Evolutionary conservation across 176 grass and related monocot genomes (phyloP).

Genomic region (Ampelocalamus luodianensis): DNA sequence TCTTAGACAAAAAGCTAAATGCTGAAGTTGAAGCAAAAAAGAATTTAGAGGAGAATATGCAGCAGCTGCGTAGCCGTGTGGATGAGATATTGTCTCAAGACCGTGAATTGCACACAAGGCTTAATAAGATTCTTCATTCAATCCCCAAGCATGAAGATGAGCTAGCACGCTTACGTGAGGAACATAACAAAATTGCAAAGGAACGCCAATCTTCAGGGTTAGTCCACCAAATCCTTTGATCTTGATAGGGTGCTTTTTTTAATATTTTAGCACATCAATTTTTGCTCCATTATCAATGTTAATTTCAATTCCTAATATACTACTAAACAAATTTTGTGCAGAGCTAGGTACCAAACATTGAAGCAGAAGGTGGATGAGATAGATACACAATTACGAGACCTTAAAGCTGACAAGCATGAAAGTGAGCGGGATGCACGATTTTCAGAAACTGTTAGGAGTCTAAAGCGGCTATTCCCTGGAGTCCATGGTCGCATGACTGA

Average conservation of each 20-base stretch:
- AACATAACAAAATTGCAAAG: conserved; percentile 71
- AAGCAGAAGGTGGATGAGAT: conserved; percentile 84
- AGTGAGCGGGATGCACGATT: conserved; percentile 84
- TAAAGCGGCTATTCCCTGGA: conserved; percentile 87
- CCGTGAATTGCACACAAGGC: conserved; percentile 58
- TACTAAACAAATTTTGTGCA: conserved; percentile 43
- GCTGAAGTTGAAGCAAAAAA: conserved; percentile 89
- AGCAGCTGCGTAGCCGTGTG: conserved; percentile 69
- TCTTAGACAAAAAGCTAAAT: conserved; percentile 90
- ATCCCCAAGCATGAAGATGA: conserved; percentile 78
- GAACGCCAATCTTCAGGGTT: conserved; percentile 87
- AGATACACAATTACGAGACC: conserved; percentile 78
- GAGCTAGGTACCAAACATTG: conserved; percentile 72
- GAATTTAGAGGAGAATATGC: conserved; percentile 95
- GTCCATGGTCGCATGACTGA: conserved; percentile 99
- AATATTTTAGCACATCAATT: conserved; percentile 22
- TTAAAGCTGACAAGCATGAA: conserved; percentile 98
- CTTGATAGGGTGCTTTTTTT: conserved; percentile 27
- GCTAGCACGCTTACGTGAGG: conserved; percentile 56
- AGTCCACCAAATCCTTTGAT: conserved; percentile 44
- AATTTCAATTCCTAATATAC: conserved; percentile 28
- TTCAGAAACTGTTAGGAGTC: conserved; percentile 84
- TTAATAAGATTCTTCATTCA: conserved; percentile 68
- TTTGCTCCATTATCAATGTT: conserved; percentile 4
- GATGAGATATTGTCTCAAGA: conserved; percentile 87